Evolutionary conservation across 805 yeast species (phyloP).

Genomic region (Myxozyma mucilagina): DNA sequence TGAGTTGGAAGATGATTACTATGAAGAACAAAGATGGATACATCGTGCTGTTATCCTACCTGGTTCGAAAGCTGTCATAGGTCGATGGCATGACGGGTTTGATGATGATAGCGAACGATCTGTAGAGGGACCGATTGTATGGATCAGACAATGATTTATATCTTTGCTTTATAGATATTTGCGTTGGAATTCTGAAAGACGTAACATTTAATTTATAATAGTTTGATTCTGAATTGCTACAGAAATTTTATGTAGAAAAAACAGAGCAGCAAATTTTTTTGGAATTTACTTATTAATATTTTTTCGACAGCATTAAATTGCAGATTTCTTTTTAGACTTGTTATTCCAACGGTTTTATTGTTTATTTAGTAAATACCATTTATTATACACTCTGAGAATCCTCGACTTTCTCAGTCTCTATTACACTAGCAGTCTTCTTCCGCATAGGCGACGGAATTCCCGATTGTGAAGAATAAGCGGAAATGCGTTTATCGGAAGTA

Average conservation of each 20-base stretch:
- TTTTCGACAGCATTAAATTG: not conserved
- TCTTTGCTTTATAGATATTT: too few relatives aligned
- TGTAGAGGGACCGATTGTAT: slow-evolving; percentile 28
- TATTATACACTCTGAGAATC: not conserved
- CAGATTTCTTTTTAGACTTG: too few relatives aligned
- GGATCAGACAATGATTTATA: slow-evolving; percentile 19
- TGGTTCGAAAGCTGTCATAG: slow-evolving; percentile 29
- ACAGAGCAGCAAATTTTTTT: not conserved
- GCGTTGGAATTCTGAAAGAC: too few relatives aligned
- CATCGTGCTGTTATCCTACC: slow-evolving; percentile 28
- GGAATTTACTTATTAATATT: too few relatives aligned
- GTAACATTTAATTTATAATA: not conserved
- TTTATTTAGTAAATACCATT: too few relatives aligned
- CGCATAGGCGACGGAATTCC: not conserved
- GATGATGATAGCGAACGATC: slow-evolving; percentile 24
- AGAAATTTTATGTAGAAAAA: not conserved
- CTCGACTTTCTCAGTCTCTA: not conserved
- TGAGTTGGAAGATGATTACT: slow-evolving; percentile 23
- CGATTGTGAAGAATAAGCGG: not conserved
- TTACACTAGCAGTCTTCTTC: not conserved
- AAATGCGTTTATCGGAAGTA: slow-evolving; percentile 5
- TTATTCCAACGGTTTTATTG: too few relatives aligned
- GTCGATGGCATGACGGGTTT: slow-evolving; percentile 33
- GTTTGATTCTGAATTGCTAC: not conserved
- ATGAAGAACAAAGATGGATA: slow-evolving; percentile 32